Base-by-base conservation (phyloP, 306 rosid species). In the Cucumis melo region DNA sequence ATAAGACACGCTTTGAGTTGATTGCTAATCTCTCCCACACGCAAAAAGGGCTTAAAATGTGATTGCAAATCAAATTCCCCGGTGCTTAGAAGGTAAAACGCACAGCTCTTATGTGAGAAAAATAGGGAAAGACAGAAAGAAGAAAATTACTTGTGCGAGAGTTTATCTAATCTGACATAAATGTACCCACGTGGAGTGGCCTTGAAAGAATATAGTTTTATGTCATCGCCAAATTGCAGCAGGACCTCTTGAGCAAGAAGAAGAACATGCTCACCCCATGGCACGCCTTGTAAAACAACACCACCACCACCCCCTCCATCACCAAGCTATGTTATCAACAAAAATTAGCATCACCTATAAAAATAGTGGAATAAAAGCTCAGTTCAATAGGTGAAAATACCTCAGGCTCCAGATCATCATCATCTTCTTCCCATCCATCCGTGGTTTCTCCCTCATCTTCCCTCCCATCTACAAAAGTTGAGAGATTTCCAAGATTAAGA, bases 291-390 rank as follows among this genome's bases (percentile, higher is more conserved):
- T 76, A 94, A 81, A 78, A 83, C 83, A 79, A 91, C 87, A 51
- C 98, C 98, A 70, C 97, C 97, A 58, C 98, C 97, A 67, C 79
- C 87, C 7, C 94, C 97, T 36, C 97, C 97, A 78, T 93, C 97
- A 32, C 95, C 97, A 78, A 87, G 46, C 98, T 91, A 80, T 20
- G 72, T 76, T 44, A 73, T 50, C 51, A 71, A 79, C 23, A 51
- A 32, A 32, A 32, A 48, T 80, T 70, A 82, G 16, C 70, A 81
- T 77, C 24, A 57, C 32, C 53, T 58, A 75, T 74, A 56, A 42
- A 5, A 66, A 80, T 42, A 42, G 60, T 61, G 27, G 21, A 74
- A 34, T 68, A 58, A 62, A n/a, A 53, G 60, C 79, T 66, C 75
- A 60, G 36, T 56, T 12, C 17, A 65, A 56, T 46, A 76, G 50